phyloP scores from a whole-genome alignment of 306 rosid species.

The Cucurbita pepo region DNA sequence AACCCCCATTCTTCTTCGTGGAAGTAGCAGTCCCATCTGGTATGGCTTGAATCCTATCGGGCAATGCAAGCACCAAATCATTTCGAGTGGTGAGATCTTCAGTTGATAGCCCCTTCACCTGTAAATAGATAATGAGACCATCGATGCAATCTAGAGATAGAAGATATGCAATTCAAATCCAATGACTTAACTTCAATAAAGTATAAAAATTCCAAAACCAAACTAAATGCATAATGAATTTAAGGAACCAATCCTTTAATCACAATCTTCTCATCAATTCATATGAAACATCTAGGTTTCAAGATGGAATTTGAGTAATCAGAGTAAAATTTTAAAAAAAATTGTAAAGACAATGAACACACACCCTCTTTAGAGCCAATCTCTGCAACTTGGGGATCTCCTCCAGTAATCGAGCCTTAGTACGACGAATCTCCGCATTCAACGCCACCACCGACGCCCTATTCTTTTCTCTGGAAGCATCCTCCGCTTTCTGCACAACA shows the following conservation, averaged over 20 bases:
- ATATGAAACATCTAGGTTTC: not conserved
- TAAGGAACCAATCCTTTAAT: not conserved
- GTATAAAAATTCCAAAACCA: not conserved
- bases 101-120: constrained; percentile 81
- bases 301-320: not conserved
- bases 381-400: constrained; percentile 96
- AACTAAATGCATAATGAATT: not conserved
- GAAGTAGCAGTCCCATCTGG: constrained; percentile 86
- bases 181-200: not conserved
- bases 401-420: constrained; percentile 74
- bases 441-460: constrained; percentile 82
- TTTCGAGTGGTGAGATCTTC: constrained; percentile 95
- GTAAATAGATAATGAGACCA: constrained; percentile 3
- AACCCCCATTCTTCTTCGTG: constrained; percentile 69
- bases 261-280: not conserved
- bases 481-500: constrained; percentile 76
- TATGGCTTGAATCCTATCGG: constrained; percentile 84
- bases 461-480: constrained; percentile 70
- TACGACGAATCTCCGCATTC: constrained; percentile 98
- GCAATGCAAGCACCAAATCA: constrained; percentile 87
- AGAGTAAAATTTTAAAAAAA: not conserved
- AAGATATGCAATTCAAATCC: not conserved
- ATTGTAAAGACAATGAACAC: not conserved
- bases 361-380: constrained; percentile 75
- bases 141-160: not conserved